Evolutionary conservation across 768 basidiomycete genomes (phyloP), one percentile per base, ranked within the genome.

Genomic region (Tricholoma terreum): DNA sequence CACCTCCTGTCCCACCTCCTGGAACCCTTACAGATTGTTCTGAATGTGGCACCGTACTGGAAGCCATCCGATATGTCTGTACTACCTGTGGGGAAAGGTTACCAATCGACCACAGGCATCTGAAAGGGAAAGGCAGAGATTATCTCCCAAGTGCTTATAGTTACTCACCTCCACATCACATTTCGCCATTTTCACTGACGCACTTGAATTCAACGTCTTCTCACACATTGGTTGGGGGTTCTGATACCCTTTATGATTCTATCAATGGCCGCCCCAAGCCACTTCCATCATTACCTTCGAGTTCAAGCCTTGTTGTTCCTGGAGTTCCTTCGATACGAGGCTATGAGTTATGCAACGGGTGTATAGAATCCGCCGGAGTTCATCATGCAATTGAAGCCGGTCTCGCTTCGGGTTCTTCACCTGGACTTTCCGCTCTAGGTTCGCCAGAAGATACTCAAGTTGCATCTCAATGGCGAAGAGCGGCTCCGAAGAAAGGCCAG

Each of bases 11-110:
- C 1, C 81, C 87, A 19, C 82, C 87, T 8, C 76, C 80, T 4
- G 81, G 83, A 22, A 77, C 80, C 46, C 80, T 90, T 15, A 92
- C 93, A 1, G 82, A 84, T 50, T 98, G 95, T 70, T 94, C 92
- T 0, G 83, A 84, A 46, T 98, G 95, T 63, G 89, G 88, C 12
- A 70, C 78, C 0, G 65, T 85, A 6, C 75, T 98, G 17, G 88
- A 92, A 52, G 80, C 84, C n/a, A 84, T 96, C 68, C 86, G 92
- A 46, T 97, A 98, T 69, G 87, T 95, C 12, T 98, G 95, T 66
- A 80, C 87, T 4, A 88, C 86, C 21, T 96, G 94, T 64, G 93
- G 92, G 8, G 89, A 91, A 71, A 91, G 86, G 68, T 72, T 79
- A 48, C 82, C 88, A 6, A 65, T 69, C 4, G 52, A 69, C 50